Evolutionary conservation across 2,329 filamentous ascomycete genomes (phyloP).

Genomic region (Fusarium sp.): DNA sequence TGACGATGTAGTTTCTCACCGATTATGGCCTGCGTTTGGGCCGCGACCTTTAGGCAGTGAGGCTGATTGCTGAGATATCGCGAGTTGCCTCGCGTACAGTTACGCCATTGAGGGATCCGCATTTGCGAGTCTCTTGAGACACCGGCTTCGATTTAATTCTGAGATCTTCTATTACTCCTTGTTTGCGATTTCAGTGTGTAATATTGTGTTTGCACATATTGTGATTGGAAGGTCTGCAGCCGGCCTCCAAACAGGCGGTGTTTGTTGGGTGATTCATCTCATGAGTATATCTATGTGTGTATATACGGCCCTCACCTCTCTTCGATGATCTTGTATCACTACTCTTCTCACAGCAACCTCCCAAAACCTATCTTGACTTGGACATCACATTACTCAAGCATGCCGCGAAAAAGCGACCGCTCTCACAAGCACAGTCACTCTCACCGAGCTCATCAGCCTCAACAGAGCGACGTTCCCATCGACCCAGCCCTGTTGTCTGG

Average conservation of each 20-base stretch:
- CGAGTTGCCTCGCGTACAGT: neutral
- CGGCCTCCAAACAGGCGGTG: conserved; percentile 14
- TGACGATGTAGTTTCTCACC: neutral
- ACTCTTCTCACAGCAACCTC: neutral
- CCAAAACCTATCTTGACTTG: neutral
- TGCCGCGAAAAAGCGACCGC: conserved; percentile 31
- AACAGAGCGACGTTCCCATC: conserved; percentile 25
- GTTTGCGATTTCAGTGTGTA: neutral
- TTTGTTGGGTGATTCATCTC: too few relatives aligned
- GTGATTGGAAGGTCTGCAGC: neutral
- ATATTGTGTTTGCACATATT: neutral
- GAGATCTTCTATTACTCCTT: neutral
- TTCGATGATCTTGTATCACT: neutral
- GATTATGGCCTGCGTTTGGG: conserved; percentile 9
- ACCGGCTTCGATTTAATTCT: neutral
- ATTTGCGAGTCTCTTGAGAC: neutral
- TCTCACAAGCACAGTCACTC: conserved; percentile 28
- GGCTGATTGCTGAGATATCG: conserved; percentile 19
- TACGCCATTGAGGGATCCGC: conserved; percentile 5
- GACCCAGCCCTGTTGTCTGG: conserved; percentile 14
- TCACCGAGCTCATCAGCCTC: conserved; percentile 14
- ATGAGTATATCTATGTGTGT: conserved; percentile 18
- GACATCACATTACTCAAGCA: neutral
- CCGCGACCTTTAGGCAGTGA: conserved; percentile 25
- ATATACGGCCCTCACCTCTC: neutral